A percentile compares a stretch with the other conserved stretches of the same genome.
Evolutionary conservation across 169 alveolate species (phyloP).

Genomic region (Ichthyophthirius multifiliis): DNA sequence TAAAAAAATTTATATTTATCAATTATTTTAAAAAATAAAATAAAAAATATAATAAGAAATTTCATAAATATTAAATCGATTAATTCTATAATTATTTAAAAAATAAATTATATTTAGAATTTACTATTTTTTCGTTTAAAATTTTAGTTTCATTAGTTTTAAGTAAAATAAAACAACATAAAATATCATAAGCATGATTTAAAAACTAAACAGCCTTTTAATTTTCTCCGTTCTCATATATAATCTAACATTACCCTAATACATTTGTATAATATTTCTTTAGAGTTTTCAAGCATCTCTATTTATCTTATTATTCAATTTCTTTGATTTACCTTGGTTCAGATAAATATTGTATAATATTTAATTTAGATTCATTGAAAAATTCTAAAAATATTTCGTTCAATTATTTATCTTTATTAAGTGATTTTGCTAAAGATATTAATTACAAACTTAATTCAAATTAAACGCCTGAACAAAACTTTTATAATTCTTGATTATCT

Average conservation of each 20-base stretch:
- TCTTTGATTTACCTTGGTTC: neutral
- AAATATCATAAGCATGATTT: constrained; percentile 2
- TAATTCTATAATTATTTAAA: too few relatives aligned
- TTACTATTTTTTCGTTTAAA: too few relatives aligned
- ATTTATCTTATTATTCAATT: neutral
- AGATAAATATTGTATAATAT: neutral
- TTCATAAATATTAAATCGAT: too few relatives aligned
- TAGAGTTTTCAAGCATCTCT: neutral
- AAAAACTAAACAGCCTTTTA: neutral
- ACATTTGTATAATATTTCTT: neutral
- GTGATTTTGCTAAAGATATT: neutral
- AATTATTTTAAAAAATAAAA: too few relatives aligned
- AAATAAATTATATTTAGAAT: too few relatives aligned
- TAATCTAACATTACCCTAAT: neutral
- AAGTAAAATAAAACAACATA: too few relatives aligned
- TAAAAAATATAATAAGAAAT: too few relatives aligned
- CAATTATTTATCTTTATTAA: neutral
- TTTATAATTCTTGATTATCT: neutral
- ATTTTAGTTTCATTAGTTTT: too few relatives aligned
- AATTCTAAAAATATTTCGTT: neutral
- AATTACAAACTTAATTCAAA: neutral
- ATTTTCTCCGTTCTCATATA: neutral
- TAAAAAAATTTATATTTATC: too few relatives aligned
- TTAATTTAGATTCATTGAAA: neutral
- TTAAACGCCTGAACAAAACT: neutral